phyloP scores from a whole-genome alignment of 306 rosid species.

The Prunus mira region DNA sequence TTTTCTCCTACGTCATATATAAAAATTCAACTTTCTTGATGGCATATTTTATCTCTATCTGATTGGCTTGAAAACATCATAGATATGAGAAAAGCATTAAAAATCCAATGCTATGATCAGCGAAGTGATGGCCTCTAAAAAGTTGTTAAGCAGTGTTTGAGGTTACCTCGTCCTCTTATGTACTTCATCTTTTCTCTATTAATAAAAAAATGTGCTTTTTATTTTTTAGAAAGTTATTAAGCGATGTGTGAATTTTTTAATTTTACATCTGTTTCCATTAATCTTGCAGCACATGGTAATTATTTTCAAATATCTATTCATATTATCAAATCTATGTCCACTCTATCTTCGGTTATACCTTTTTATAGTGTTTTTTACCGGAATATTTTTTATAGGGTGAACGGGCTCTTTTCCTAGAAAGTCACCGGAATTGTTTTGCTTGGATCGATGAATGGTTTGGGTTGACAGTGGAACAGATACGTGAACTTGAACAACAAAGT shows the following conservation, averaged over 20 bases:
- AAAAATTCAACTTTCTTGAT: no score
- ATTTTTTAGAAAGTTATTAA: not conserved
- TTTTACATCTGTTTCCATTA: not conserved
- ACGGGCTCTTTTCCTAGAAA: slow-evolving; percentile 44
- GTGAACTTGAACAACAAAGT: slow-evolving; percentile 28
- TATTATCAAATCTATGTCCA: not conserved
- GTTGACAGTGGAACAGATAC: slow-evolving; percentile 36
- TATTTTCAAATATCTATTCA: not conserved
- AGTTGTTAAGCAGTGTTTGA: no score
- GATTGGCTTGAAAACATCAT: no score
- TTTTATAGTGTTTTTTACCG: not conserved
- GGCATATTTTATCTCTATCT: no score
- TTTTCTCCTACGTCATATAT: no score
- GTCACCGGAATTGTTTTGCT: slow-evolving; percentile 39
- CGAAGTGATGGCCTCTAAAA: no score
- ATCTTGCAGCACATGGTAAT: not conserved
- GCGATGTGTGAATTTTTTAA: not conserved
- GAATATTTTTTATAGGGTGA: slow-evolving; percentile 29
- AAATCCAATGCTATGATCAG: no score
- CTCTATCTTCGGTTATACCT: not conserved
- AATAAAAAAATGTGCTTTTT: not conserved
- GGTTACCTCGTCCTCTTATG: not conserved
- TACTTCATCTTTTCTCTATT: not conserved
- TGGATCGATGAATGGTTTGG: slow-evolving; percentile 52
- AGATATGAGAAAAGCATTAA: no score